These are phyloP conservation scores for Rhodotorula kratochvilovae DNA, from an alignment of 768 basidiomycete genomes.

Conservation along the genomic window DNA sequence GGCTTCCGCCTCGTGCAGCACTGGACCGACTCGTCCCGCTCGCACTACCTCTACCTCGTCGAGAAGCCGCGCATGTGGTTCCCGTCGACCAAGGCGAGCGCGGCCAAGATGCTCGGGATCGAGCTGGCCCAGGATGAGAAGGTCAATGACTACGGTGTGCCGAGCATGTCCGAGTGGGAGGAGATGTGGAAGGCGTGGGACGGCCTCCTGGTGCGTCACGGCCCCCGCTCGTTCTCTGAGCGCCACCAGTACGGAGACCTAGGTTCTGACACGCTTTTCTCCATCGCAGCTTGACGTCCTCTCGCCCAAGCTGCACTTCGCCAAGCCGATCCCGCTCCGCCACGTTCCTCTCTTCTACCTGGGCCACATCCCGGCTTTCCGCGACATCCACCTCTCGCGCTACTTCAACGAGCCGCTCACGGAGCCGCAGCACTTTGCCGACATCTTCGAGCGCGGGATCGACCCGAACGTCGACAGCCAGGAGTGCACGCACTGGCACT, in stretches of 20 bases:
- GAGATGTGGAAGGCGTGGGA: constrained; percentile 87
- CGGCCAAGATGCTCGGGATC: constrained; percentile 22
- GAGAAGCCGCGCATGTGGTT: constrained; percentile 80
- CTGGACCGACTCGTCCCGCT: constrained; percentile 66
- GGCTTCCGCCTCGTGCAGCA: constrained; percentile 78
- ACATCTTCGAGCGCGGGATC: constrained; percentile 71
- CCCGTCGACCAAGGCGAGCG: constrained; percentile 47
- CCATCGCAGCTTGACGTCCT: constrained; percentile 62
- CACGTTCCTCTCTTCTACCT: constrained; percentile 97
- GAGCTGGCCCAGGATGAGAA: constrained; percentile 4
- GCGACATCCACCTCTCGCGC: constrained; percentile 40
- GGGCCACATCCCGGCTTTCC: constrained; percentile 77
- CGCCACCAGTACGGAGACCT: too few relatives aligned
- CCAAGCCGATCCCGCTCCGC: constrained; percentile 87
- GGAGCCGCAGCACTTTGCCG: constrained; percentile 64
- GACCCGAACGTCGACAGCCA: constrained; percentile 89
- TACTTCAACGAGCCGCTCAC: constrained; percentile 68
- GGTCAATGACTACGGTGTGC: constrained; percentile 51
- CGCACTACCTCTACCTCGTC: constrained; percentile 82
- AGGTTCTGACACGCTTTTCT: neutral
- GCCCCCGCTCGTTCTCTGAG: too few relatives aligned
- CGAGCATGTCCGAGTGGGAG: constrained; percentile 72
- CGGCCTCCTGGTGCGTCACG: constrained; percentile 62
- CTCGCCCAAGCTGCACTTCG: constrained; percentile 67
- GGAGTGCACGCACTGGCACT: constrained; percentile 63